Percentiles rank a stretch among this genome's conserved stretches.
Evolutionary conservation across 495 filamentous ascomycete genomes (phyloP).

Genomic region (Beverwykella pulmonaria): DNA sequence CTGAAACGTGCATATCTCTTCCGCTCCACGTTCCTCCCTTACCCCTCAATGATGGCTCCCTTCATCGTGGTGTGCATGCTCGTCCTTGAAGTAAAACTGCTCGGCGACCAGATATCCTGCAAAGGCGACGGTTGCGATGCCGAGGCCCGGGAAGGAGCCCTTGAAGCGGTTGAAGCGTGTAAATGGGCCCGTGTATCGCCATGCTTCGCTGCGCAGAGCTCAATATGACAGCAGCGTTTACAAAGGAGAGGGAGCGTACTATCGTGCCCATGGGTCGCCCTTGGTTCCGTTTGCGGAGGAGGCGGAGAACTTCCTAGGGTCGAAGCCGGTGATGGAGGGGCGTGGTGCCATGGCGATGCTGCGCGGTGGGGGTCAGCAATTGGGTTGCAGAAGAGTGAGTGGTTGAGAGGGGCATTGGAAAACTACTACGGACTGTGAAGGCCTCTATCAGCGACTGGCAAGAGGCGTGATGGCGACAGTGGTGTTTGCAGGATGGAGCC

Average conservation of each 20-base stretch:
- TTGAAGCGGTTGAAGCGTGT: conserved; percentile 85
- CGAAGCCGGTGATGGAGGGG: conserved; percentile 83
- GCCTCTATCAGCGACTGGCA: not conserved
- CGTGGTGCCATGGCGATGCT: conserved; percentile 53
- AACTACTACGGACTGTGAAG: conserved; percentile 12
- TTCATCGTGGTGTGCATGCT: conserved; percentile 59
- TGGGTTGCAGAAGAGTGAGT: not conserved
- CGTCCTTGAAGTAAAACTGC: conserved; percentile 78
- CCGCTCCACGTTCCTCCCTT: not conserved
- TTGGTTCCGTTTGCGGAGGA: conserved; percentile 61
- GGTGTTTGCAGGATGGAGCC: not conserved
- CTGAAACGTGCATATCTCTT: conserved; percentile 10
- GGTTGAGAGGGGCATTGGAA: not conserved
- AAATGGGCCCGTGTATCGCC: conserved; percentile 92
- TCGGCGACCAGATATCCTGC: conserved; percentile 86
- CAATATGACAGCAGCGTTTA: not conserved
- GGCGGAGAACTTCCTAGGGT: conserved; percentile 69
- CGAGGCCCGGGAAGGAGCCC: conserved; percentile 81
- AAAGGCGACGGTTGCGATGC: conserved; percentile 89
- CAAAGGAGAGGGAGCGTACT: conserved; percentile 53
- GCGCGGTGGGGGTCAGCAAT: conserved; percentile 28
- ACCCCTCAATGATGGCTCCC: conserved; percentile 10
- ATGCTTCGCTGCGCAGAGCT: conserved; percentile 70
- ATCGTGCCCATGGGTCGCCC: conserved; percentile 86
- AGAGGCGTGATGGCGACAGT: not conserved